These are phyloP conservation scores for Plantago major DNA, from an alignment of 257 asterid genomes.

Conservation along the genomic window DNA sequence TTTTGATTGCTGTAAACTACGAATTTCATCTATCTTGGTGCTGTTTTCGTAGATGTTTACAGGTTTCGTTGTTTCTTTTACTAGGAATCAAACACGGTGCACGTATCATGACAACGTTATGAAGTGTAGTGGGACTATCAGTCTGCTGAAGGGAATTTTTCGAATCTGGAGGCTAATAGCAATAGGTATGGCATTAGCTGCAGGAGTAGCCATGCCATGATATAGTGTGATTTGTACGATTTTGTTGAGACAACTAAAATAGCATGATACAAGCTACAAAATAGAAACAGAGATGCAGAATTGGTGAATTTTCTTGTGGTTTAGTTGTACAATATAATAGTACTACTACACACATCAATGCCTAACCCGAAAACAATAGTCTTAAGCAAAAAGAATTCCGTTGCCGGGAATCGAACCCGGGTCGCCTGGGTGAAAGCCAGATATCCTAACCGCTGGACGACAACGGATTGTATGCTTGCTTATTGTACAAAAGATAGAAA, in stretches of 20 bases:
- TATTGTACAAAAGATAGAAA: no score
- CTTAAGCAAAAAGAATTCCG: no score
- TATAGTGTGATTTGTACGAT: constrained; percentile 13
- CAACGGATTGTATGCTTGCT: constrained; percentile 38
- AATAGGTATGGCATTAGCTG: constrained; percentile 18
- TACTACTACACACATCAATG: no score
- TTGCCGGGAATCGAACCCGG: constrained; percentile 54
- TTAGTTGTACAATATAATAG: no score
- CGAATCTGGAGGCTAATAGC: constrained; percentile 27
- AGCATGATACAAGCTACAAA: no score
- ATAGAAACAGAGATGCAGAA: no score
- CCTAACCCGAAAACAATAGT: no score
- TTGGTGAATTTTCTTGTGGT: no score
- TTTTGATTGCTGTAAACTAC: no score
- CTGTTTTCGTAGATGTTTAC: no score
- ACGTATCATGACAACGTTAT: constrained; percentile 40
- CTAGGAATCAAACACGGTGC: constrained; percentile 58
- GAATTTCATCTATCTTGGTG: no score
- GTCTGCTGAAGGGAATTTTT: constrained; percentile 16
- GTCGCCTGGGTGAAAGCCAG: constrained; percentile 98
- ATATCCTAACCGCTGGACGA: constrained; percentile 99
- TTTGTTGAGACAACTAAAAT: no score
- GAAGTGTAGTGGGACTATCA: constrained; percentile 37
- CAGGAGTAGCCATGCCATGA: constrained; percentile 21
- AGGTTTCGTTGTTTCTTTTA: background rate